Base-by-base conservation (phyloP, 2,329 filamentous ascomycete genomes). In the Paraphaeosphaeria minitans region DNA sequence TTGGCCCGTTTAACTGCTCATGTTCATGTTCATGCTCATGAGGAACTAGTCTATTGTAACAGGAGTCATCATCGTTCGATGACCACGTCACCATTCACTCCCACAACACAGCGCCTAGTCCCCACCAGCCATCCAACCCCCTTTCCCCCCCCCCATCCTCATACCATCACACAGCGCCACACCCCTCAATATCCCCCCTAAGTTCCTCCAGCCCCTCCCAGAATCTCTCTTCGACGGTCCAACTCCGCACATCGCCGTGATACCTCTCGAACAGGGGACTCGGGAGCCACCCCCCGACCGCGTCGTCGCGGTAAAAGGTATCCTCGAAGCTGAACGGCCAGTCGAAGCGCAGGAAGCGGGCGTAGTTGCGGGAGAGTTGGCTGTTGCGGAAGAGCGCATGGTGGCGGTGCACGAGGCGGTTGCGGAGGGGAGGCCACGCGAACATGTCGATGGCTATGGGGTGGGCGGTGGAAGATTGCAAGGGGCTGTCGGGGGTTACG, bases 281-380 rank as follows among this genome's bases (percentile, higher is more conserved):
- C 0, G 72, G 70, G 33, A 61, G 63, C 31, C 67, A 64, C 2
- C 7, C 33, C 0, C 62, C 62, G 0, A 53, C 51, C 1, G 24
- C 29, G 4, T 68, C 64, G 24, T 74, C 69, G 37, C 53, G 62
- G 61, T 68, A 73, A 47, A 75, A 75, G 0, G 69, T 62, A 37
- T 75, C 72, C 54, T 74, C 72, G 46, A 71, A 70, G 10, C 68
- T 60, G 51, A 72, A 75, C 0, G 71, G 71, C 71, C 73, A 74
- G 46, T 73, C 71, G 27, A 74, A 74, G 19, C 63, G 62, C 6
- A 74, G 55, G 53, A 68, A 68, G 13, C 65, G 60, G 4, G 67
- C 68, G 60, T 74, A 74, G 37, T 54, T 57, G 21, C 55, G 58
- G 1, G 68, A 71, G 2, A 73, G 58, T 4, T 64, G 63, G 9